Base-by-base conservation (phyloP, 1,284 basidiomycete genomes). In the Ustilago hordei region DNA sequence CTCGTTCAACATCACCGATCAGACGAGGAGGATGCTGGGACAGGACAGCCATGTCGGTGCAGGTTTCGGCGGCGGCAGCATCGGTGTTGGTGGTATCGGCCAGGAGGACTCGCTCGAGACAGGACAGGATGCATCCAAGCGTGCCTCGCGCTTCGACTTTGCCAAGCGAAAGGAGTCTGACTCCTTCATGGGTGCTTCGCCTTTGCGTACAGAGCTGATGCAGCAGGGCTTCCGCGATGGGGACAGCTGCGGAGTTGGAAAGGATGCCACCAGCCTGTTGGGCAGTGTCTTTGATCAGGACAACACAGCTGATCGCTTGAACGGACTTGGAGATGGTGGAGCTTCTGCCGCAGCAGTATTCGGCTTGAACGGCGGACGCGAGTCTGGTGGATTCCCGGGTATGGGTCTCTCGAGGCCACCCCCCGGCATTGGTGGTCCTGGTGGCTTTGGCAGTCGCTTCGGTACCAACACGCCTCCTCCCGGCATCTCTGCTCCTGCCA, bases 71-170 rank as follows among this genome's bases (percentile, higher is more conserved):
- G 59, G 53, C 8, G 32, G 45, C 15, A 55, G 36, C 17, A 35
- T 39, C 36, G 60, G 43, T 23, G 39, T 39, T 39, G 60, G 43
- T 23, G 41, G 56, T 19, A 36, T 35, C 6, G 53, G 53, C 11
- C 55, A 61, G 39, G 72, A 70, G n/a, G 80, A 73, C 15, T 50
- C 58, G 17, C 60, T 54, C 32, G 76, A 78, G 9, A 39, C 28
- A 0, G 64, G 61, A 23, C 56, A 45, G 8, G 75, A 70, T 47
- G 70, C 62, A 19, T 62, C 67, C 17, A 78, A 76, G 63, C 69
- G 77, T 31, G 79, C 79, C 5, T 78, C 74, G 38, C 73, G 82
- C 35, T 83, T 83, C 60, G 82, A 77, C 39, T 83, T 83, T 69
- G 80, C 82, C 47, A 82, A 79, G 66, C 68, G 79, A 12, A 80